These are phyloP conservation scores for Trichosporon coremiiforme DNA, from an alignment of 1,284 basidiomycete species.

Conservation along the genomic window DNA sequence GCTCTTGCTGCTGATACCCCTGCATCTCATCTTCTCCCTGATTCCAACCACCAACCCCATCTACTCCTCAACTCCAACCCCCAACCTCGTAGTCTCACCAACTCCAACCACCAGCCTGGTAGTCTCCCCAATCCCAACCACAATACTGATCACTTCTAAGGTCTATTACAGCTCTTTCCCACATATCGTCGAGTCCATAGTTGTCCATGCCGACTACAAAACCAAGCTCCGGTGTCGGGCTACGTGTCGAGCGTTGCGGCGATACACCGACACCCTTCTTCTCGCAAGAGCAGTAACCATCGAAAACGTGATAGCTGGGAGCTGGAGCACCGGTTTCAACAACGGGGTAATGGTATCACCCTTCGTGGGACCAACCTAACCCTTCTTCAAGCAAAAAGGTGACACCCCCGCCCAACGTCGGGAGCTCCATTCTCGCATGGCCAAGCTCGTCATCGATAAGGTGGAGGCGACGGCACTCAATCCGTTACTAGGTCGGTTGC, in stretches of 20 bases:
- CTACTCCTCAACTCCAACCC: background rate
- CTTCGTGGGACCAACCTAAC: background rate
- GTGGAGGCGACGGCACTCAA: background rate
- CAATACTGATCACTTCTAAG: background rate
- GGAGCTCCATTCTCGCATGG: background rate
- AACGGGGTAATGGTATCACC: background rate
- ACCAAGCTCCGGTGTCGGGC: background rate
- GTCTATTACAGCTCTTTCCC: background rate
- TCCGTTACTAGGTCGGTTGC: background rate
- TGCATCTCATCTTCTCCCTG: background rate
- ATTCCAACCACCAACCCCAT: background rate
- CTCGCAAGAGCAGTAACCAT: background rate
- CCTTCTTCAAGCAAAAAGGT: background rate
- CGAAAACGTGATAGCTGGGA: background rate
- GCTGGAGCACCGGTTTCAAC: too few species aligned
- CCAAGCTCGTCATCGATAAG: background rate
- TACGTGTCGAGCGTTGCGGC: background rate
- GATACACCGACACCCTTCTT: background rate
- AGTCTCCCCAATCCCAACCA: too few species aligned
- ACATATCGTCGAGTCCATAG: background rate
- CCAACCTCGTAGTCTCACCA: background rate
- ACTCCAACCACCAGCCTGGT: too few species aligned
- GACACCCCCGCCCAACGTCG: background rate
- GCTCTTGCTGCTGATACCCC: background rate
- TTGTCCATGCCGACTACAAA: background rate